These are phyloP conservation scores for Porcisia deanei DNA, from an alignment of 208 protist genomes.

Conservation along the genomic window DNA sequence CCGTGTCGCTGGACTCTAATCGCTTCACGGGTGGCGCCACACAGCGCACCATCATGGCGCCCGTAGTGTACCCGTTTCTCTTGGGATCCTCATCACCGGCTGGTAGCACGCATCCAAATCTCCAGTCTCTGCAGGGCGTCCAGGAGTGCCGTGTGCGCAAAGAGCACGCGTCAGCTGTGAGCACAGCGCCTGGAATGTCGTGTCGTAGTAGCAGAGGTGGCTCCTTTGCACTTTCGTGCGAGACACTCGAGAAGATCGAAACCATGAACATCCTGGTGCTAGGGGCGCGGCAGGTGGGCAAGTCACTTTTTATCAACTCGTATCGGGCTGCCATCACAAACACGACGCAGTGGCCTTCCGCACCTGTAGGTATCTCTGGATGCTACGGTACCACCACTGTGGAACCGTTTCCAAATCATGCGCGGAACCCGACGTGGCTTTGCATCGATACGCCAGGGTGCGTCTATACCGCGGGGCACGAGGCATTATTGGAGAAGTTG, in stretches of 20 bases:
- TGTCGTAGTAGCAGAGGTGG: conserved; percentile 25
- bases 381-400: conserved; percentile 78
- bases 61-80: background rate
- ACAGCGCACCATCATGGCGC: conserved; percentile 2
- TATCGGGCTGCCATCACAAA: conserved; percentile 65
- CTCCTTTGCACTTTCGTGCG: conserved; percentile 27
- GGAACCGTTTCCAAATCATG: conserved; percentile 72
- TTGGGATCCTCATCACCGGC: conserved; percentile 1
- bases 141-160: conserved; percentile 5
- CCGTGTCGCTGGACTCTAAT: background rate
- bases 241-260: conserved; percentile 9
- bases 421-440: conserved; percentile 64
- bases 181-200: conserved; percentile 13
- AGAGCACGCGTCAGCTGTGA: background rate
- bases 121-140: conserved; percentile 10
- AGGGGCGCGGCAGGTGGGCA: conserved; percentile 76
- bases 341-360: conserved; percentile 68
- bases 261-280: conserved; percentile 80
- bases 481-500: conserved; percentile 48
- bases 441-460: conserved; percentile 83
- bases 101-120: conserved; percentile 7
- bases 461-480: conserved; percentile 47
- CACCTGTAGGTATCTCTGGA: conserved; percentile 76
- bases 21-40: conserved; percentile 8
- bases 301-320: conserved; percentile 80